Evolutionary conservation across 345 rosid genomes (phyloP).

Genomic region (Ceriops zippeliana): DNA sequence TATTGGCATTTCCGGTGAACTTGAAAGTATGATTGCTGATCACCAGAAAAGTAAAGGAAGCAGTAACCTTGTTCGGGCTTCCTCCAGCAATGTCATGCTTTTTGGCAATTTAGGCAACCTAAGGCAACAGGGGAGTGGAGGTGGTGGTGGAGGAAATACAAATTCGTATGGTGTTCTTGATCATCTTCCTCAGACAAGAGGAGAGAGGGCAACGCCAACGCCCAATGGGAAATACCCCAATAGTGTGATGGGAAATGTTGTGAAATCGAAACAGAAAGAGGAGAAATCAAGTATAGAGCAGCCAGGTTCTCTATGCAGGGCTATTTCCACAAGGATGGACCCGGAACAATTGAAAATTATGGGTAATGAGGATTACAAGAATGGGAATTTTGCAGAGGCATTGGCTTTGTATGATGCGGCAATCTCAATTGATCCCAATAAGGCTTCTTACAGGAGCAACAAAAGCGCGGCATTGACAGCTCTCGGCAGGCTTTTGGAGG

Average conservation of each 20-base stretch:
- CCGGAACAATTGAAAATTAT: slow-evolving; percentile 86
- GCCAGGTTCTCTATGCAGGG: slow-evolving; percentile 64
- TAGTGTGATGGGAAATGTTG: slow-evolving; percentile 51
- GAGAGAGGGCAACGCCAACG: slow-evolving; percentile 1
- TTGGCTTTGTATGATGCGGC: slow-evolving; percentile 93
- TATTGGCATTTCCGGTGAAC: slow-evolving; percentile 76
- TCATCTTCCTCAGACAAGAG: slow-evolving; percentile 22
- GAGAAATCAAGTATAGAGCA: slow-evolving; percentile 23
- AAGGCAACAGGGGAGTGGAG: no score
- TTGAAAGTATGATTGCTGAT: slow-evolving; percentile 70
- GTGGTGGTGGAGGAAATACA: slow-evolving; percentile 19
- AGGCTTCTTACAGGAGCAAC: slow-evolving; percentile 88
- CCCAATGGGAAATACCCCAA: slow-evolving; percentile 35
- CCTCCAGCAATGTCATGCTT: slow-evolving; percentile 81
- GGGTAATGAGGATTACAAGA: slow-evolving; percentile 98
- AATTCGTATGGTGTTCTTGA: slow-evolving; percentile 22
- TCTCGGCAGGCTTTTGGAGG: slow-evolving; percentile 75
- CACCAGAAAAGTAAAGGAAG: slow-evolving; percentile 56
- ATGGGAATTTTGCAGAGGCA: slow-evolving; percentile 80
- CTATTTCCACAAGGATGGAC: slow-evolving; percentile 87
- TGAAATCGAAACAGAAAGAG: slow-evolving; percentile 28
- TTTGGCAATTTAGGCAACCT: slow-evolving; percentile 56
- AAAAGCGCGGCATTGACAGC: slow-evolving; percentile 91
- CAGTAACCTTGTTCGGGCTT: slow-evolving; percentile 63
- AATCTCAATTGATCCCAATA: slow-evolving; percentile 75